A percentile compares a stretch with the other conserved stretches of the same genome.
Evolutionary conservation across 192 early-diverging fungal species (phyloP).

Genomic region (Coemansia sp.): DNA sequence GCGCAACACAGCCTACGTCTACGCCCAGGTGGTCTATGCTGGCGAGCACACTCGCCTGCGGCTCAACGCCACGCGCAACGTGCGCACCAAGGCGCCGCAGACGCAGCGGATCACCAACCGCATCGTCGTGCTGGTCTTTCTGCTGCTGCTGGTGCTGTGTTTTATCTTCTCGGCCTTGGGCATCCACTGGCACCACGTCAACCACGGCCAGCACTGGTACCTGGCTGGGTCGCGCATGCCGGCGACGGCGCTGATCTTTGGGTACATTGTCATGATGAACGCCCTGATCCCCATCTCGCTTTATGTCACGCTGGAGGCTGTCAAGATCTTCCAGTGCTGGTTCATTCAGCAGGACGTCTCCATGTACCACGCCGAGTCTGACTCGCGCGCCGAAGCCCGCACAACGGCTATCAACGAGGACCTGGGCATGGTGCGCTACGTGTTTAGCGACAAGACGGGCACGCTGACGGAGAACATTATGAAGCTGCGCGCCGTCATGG

Average conservation of each 20-base stretch:
- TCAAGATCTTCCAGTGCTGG: conserved; percentile 68
- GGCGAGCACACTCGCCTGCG: conserved; percentile 71
- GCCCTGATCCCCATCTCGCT: conserved; percentile 87
- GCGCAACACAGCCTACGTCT: conserved; percentile 78
- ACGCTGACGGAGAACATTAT: conserved; percentile 87
- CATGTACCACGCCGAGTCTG: conserved; percentile 73
- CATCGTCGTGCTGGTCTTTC: conserved; percentile 70
- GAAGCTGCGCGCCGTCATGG: conserved; percentile 71
- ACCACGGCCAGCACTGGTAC: conserved; percentile 56
- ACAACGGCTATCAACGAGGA: conserved; percentile 87
- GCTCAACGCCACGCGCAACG: conserved; percentile 68
- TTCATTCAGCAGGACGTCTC: conserved; percentile 77
- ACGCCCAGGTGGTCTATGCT: conserved; percentile 72
- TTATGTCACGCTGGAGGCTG: conserved; percentile 83
- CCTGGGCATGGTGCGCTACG: conserved; percentile 80
- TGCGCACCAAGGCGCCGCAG: conserved; percentile 71
- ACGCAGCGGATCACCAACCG: conserved; percentile 77
- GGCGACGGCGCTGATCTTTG: conserved; percentile 53
- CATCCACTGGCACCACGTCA: conserved; percentile 47
- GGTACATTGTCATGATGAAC: conserved; percentile 79
- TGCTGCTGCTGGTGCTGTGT: conserved; percentile 59
- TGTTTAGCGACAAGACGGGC: conserved; percentile 91
- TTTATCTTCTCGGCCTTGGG: conserved; percentile 56
- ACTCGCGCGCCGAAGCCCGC: conserved; percentile 72
- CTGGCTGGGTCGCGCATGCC: conserved; percentile 31